Base-by-base conservation (phyloP, 2,329 filamentous ascomycete species). In the Westerdykella aurantiaca region DNA sequence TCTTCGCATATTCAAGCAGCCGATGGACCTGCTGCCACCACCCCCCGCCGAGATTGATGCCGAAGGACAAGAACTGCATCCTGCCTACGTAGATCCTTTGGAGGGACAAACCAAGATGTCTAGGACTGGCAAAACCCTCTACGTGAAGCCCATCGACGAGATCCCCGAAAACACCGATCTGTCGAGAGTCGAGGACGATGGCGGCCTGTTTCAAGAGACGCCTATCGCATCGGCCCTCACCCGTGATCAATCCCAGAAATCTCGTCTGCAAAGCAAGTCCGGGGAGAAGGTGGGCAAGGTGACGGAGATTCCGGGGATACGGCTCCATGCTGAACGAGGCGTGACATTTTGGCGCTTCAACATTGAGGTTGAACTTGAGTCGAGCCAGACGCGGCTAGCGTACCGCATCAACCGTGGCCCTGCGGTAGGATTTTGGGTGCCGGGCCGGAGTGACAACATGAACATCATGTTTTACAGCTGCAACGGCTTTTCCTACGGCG, bases 391-490 rank as follows among this genome's bases (percentile, higher is more conserved):
- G 57, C 84, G 91, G 33, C 86, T 98, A 51, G 91, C 90, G 0
- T 98, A 98, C 68, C 86, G 90, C 42, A 95, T 98, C 72, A 98
- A 98, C 61, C 79, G 84, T 38, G 91, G 93, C 0, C 90, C 91
- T 5, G 81, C 88, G 2, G 82, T 87, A 41, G 88, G 85, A 1
- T 98, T 98, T 66, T 98, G 93, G 91, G 88, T 98, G 0, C 93
- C 94, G 5, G 85, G 85, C 25, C 79, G 77, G 39, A 85, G 82
- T 13, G 78, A 95, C 64, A 80, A 86, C 2, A 98, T 98, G 93
- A 96, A 97, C 70, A 87, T 96, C 64, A 95, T 97, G 89, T 98
- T 96, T 71, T 81, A 97, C 71, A 95, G 86, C 64, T 95, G 93
- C 72, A 98, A 98, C 64, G 93, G 94, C 2, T 98, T 98, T 72